phyloP scores from a whole-genome alignment of 371 early-diverging fungal genomes.

The Quaeritorhiza haematococci region DNA sequence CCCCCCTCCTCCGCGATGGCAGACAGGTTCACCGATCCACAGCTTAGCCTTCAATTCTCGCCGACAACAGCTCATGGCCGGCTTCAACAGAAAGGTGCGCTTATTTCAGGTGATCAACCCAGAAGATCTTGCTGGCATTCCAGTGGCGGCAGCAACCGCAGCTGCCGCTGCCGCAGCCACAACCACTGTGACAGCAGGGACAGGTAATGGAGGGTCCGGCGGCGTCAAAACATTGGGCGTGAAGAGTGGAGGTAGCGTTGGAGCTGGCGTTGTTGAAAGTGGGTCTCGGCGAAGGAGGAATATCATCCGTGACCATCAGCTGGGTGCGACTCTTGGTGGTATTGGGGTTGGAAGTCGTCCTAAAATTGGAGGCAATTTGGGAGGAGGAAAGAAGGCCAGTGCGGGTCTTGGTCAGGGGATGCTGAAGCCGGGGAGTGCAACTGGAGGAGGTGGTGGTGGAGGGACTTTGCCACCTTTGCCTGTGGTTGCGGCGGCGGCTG shows the following conservation, averaged over 20 bases:
- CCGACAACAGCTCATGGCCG: slow-evolving; percentile 44
- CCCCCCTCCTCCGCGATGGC: not conserved
- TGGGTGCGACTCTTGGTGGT: too few relatives aligned
- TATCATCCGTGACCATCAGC: too few relatives aligned
- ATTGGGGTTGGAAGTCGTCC: too few relatives aligned
- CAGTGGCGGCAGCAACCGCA: slow-evolving; percentile 1
- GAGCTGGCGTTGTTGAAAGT: not conserved
- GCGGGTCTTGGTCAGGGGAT: too few relatives aligned
- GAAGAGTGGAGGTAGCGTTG: too few relatives aligned
- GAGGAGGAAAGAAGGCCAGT: too few relatives aligned
- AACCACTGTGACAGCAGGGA: not conserved
- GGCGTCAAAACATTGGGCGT: not conserved
- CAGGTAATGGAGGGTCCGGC: not conserved
- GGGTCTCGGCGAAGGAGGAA: not conserved
- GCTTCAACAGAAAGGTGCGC: slow-evolving; percentile 39
- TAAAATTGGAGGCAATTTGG: too few relatives aligned
- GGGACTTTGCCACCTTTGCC: too few relatives aligned
- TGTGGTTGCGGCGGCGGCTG: not conserved
- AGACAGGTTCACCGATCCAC: slow-evolving; percentile 45
- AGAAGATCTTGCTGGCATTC: slow-evolving; percentile 19
- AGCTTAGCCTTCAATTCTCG: slow-evolving; percentile 44
- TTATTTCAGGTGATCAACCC: slow-evolving; percentile 32
- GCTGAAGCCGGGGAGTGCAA: too few relatives aligned
- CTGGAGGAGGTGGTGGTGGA: too few relatives aligned
- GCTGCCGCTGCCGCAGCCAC: not conserved